Evolutionary conservation across 2,329 filamentous ascomycete genomes (phyloP).

Genomic region (Sphaerulina vaccinii): DNA sequence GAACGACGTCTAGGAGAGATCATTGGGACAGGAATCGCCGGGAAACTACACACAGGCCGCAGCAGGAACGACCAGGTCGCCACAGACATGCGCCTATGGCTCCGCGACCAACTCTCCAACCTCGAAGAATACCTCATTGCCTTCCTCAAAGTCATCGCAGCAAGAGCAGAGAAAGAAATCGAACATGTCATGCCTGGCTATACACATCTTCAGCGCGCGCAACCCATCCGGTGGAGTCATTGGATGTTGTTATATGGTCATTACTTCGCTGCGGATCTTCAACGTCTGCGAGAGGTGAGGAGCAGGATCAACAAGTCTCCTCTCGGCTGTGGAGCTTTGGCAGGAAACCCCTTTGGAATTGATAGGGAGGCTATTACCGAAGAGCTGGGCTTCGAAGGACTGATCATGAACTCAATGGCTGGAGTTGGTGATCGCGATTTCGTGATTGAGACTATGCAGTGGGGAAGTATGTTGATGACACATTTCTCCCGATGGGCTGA

Average conservation of each 20-base stretch:
- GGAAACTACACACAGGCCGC: slow-evolving; percentile 85
- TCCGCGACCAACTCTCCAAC: slow-evolving; percentile 69
- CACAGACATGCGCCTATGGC: slow-evolving; percentile 87
- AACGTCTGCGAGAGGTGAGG: slow-evolving; percentile 71
- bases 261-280: slow-evolving; percentile 70
- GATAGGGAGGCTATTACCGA: slow-evolving; percentile 75
- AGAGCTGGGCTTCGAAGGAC: slow-evolving; percentile 75
- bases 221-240: slow-evolving; percentile 78
- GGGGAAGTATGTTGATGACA: slow-evolving; percentile 73
- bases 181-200: slow-evolving; percentile 83
- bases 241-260: slow-evolving; percentile 76
- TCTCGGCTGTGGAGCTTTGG: slow-evolving; percentile 73
- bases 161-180: slow-evolving; percentile 71
- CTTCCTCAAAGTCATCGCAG: slow-evolving; percentile 67
- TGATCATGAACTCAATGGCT: slow-evolving; percentile 75
- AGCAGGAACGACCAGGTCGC: slow-evolving; percentile 89
- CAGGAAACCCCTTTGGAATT: slow-evolving; percentile 79
- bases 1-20: slow-evolving; percentile 66
- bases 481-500: slow-evolving; percentile 80
- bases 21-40: slow-evolving; percentile 79
- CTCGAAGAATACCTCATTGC: slow-evolving; percentile 68
- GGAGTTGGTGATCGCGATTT: slow-evolving; percentile 79
- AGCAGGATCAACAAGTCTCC: slow-evolving; percentile 71
- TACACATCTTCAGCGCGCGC: slow-evolving; percentile 80
- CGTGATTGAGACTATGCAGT: slow-evolving; percentile 76